Percentiles rank a stretch among this genome's conserved stretches.
Conservation (phyloP, 139 green algal genomes). For the Haematococcus lacustris region DNA sequence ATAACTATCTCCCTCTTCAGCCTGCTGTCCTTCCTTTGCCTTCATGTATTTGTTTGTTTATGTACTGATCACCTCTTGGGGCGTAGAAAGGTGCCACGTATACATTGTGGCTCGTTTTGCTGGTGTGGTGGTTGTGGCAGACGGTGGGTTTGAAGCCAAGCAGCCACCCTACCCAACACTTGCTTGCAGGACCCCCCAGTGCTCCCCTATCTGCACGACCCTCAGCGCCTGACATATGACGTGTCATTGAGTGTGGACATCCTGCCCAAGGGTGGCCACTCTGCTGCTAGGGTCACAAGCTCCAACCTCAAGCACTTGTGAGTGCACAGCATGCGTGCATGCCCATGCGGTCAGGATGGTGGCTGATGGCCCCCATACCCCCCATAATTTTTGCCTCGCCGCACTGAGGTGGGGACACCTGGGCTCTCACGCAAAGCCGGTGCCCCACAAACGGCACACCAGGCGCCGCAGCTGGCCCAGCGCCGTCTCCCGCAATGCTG, state of each 20-base stretch:
- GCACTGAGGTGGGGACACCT: not conserved
- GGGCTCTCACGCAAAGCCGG: not conserved
- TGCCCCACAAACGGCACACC: too few species aligned
- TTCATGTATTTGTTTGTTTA: too few species aligned
- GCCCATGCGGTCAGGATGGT: not conserved
- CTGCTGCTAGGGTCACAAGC: slow-evolving; percentile 23
- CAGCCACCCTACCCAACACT: too few species aligned
- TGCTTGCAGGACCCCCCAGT: slow-evolving; percentile 22
- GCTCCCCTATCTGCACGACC: slow-evolving; percentile 66
- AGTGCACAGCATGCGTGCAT: not conserved
- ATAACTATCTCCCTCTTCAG: too few species aligned
- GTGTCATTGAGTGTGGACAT: slow-evolving; percentile 67
- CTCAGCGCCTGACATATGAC: slow-evolving; percentile 41
- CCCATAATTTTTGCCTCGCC: not conserved
- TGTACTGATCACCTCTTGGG: too few species aligned
- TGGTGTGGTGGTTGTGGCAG: too few species aligned
- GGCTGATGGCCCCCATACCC: not conserved
- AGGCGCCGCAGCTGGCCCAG: not conserved
- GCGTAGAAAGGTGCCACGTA: too few species aligned
- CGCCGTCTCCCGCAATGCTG: not conserved
- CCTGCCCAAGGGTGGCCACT: slow-evolving; percentile 8
- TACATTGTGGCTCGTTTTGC: too few species aligned
- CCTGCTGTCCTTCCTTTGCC: too few species aligned
- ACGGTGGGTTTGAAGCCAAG: too few species aligned
- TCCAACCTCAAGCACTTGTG: slow-evolving; percentile 36